phyloP scores from a whole-genome alignment of 176 grass and related monocot genomes.

The Elymus sibiricus region DNA sequence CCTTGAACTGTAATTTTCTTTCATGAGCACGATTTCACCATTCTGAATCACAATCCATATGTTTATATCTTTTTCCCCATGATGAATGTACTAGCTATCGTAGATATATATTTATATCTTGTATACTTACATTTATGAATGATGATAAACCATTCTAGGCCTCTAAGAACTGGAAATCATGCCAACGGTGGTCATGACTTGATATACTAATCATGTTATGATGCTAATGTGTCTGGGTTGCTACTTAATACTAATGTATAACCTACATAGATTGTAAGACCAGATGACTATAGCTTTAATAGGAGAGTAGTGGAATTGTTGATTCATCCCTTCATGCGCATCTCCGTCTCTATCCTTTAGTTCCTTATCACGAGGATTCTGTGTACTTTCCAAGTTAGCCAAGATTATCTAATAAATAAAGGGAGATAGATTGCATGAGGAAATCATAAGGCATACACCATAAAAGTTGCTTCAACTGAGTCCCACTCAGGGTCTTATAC shows the following conservation, averaged over 20 bases:
- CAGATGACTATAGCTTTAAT: background rate
- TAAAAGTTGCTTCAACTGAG: background rate
- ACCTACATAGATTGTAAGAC: background rate
- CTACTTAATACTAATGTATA: slow-evolving; percentile 3
- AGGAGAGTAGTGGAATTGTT: background rate
- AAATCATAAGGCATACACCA: background rate
- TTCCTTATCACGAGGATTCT: background rate
- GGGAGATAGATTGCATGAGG: background rate
- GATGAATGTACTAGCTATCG: background rate
- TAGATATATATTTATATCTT: background rate
- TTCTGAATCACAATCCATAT: background rate
- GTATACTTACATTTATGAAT: slow-evolving; percentile 21
- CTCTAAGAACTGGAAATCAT: background rate
- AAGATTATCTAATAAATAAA: background rate
- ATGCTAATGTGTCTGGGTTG: background rate
- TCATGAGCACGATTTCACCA: slow-evolving; percentile 15
- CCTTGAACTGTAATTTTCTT: slow-evolving; percentile 19
- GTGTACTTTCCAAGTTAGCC: background rate
- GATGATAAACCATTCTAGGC: slow-evolving; percentile 16
- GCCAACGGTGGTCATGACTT: background rate
- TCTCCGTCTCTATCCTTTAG: background rate
- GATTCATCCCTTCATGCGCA: background rate
- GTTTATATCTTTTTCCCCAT: background rate
- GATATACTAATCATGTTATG: background rate
- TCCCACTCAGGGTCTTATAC: background rate